Evolutionary conservation across 352 stramenopile species (phyloP).

Genomic region (Phytophthora meadii): DNA sequence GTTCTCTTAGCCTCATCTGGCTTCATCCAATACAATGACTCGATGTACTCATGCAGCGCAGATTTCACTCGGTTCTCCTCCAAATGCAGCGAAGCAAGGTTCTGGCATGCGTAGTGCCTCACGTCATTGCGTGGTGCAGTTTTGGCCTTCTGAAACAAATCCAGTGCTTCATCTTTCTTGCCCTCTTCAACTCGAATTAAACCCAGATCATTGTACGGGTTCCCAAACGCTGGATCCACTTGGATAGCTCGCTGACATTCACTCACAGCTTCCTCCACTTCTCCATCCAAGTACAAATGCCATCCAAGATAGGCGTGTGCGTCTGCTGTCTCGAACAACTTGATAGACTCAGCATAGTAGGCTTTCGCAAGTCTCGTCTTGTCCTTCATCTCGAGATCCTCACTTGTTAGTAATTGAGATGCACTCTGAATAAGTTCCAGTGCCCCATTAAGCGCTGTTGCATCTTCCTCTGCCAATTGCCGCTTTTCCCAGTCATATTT

Average conservation of each 20-base stretch:
- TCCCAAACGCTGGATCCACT: conserved; percentile 73
- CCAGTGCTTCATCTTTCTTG: conserved; percentile 56
- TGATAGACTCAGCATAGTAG: conserved; percentile 76
- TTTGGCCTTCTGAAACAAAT: conserved; percentile 74
- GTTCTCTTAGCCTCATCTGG: conserved; percentile 44
- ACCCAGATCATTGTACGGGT: conserved; percentile 78
- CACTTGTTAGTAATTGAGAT: conserved; percentile 49
- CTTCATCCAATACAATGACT: conserved; percentile 75
- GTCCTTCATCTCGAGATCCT: conserved; percentile 50
- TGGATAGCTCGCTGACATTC: conserved; percentile 70
- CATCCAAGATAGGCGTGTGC: conserved; percentile 73
- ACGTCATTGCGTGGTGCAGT: conserved; percentile 66
- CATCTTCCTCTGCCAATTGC: conserved; percentile 23
- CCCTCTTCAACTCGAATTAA: conserved; percentile 71
- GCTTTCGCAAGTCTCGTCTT: conserved; percentile 65
- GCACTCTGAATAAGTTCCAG: conserved; percentile 69
- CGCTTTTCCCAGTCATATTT: conserved; percentile 61
- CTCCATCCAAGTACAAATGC: conserved; percentile 70
- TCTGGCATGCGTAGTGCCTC: conserved; percentile 71
- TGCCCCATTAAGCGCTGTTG: conserved; percentile 46
- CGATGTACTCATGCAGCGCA: conserved; percentile 80
- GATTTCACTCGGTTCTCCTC: conserved; percentile 69
- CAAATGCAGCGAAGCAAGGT: conserved; percentile 69
- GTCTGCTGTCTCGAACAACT: conserved; percentile 69
- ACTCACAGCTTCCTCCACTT: conserved; percentile 56